phyloP scores from a whole-genome alignment of 1,139 yeast species.

The Dujonia santamariae region DNA sequence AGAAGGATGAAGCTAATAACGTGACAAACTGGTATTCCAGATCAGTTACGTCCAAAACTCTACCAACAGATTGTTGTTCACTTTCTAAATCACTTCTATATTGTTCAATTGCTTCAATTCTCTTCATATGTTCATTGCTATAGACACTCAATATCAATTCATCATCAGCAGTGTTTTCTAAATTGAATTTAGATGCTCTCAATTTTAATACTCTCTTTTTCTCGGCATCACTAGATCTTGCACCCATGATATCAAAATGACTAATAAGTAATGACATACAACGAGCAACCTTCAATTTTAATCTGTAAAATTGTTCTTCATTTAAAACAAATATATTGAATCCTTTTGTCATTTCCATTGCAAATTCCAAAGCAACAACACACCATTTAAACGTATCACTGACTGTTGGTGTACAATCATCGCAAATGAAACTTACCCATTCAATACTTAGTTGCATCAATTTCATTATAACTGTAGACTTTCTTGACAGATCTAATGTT shows the following conservation, averaged over 20 bases:
- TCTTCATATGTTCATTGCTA: conserved; percentile 57
- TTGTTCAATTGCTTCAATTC: conserved; percentile 57
- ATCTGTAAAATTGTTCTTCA: conserved; percentile 68
- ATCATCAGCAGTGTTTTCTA: conserved; percentile 57
- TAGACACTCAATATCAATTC: conserved; percentile 54
- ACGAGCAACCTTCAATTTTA: conserved; percentile 85
- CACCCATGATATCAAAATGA: conserved; percentile 98
- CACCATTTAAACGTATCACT: conserved; percentile 93
- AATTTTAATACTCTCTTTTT: conserved; percentile 51
- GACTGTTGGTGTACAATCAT: conserved; percentile 92
- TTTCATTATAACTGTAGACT: conserved; percentile 68
- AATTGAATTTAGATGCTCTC: conserved; percentile 41
- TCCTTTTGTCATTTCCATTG: conserved; percentile 93
- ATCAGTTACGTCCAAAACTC: conserved; percentile 84
- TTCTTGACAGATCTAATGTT: conserved; percentile 60
- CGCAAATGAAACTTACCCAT: conserved; percentile 92
- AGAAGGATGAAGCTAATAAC: conserved; percentile 83
- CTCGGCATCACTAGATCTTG: conserved; percentile 85
- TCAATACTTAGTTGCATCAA: conserved; percentile 76
- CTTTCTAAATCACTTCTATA: conserved; percentile 49
- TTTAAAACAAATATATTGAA: conserved; percentile 79
- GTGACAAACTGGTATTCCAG: conserved; percentile 86
- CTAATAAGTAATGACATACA: conserved; percentile 92
- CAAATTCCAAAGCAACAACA: conserved; percentile 91
- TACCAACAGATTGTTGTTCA: conserved; percentile 62